Conservation (phyloP, 305 asterid genomes). For the Fraxinus greggii region DNA sequence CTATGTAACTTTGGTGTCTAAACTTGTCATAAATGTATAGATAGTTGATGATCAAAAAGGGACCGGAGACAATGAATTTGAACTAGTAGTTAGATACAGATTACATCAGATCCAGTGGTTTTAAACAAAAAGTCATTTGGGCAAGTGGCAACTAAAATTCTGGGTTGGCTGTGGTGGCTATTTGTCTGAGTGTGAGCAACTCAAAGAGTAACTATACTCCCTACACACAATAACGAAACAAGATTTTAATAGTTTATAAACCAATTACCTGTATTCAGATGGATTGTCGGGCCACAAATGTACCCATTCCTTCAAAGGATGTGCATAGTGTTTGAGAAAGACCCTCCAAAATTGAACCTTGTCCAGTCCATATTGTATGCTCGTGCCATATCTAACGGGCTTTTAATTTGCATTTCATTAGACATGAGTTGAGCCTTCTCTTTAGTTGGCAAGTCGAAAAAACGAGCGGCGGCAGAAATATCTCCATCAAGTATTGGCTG, state of each 20-base stretch:
- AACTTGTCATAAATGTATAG: background rate
- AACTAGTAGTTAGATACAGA: background rate
- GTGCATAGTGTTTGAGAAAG: constrained; percentile 47
- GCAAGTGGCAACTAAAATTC: background rate
- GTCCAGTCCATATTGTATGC: constrained; percentile 37
- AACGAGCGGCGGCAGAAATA: constrained; percentile 28
- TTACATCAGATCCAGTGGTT: background rate
- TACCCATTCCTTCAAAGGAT: constrained; percentile 41
- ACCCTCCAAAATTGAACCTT: constrained; percentile 40
- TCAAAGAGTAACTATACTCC: background rate
- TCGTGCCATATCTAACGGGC: constrained; percentile 39
- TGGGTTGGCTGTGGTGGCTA: background rate
- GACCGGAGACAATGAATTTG: background rate
- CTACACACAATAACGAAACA: background rate
- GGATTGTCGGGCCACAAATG: constrained; percentile 45
- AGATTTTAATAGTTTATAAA: background rate
- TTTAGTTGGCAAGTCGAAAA: constrained; percentile 33
- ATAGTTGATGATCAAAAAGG: background rate
- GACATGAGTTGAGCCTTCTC: constrained; percentile 41
- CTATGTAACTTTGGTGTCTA: background rate
- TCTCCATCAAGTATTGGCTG: constrained; percentile 35
- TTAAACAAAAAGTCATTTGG: background rate
- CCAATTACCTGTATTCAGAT: constrained; percentile 33
- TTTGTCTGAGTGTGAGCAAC: background rate
- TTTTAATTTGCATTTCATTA: constrained; percentile 29